These are phyloP conservation scores for Lipomyces kockii DNA, from an alignment of 805 yeast genomes.

Conservation along the genomic window DNA sequence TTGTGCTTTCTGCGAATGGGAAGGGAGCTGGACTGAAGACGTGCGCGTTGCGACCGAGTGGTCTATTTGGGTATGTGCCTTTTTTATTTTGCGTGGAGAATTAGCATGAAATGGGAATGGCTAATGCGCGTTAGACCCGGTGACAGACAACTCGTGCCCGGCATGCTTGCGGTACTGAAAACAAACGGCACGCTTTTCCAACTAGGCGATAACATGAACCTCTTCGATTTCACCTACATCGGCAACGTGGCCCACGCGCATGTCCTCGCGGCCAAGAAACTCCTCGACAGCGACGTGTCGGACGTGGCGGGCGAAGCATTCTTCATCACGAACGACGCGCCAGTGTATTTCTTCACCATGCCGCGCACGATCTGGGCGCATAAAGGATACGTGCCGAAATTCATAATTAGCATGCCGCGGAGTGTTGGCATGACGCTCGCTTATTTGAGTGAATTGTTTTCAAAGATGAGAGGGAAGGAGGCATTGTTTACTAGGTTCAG, in stretches of 20 bases:
- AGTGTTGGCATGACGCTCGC: constrained; percentile 83
- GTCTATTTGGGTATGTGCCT: constrained; percentile 74
- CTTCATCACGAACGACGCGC: constrained; percentile 91
- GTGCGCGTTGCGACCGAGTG: constrained; percentile 93
- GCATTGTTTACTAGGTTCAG: constrained; percentile 96
- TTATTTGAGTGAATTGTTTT: constrained; percentile 73
- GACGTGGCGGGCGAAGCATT: constrained; percentile 82
- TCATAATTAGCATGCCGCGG: constrained; percentile 68
- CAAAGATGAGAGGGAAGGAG: constrained; percentile 75
- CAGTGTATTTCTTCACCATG: constrained; percentile 94
- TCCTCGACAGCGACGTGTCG: constrained; percentile 50
- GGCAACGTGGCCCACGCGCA: constrained; percentile 98
- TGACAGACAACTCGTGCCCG: constrained; percentile 95
- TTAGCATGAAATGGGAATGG: neutral
- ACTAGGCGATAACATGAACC: constrained; percentile 89
- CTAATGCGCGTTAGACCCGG: constrained; percentile 60
- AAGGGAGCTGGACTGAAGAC: constrained; percentile 60
- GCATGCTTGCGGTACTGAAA: constrained; percentile 78
- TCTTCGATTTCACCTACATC: constrained; percentile 97
- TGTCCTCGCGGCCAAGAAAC: constrained; percentile 82
- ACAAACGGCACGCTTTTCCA: constrained; percentile 90
- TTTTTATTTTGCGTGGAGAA: neutral
- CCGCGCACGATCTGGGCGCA: constrained; percentile 98
- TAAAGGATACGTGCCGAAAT: constrained; percentile 80
- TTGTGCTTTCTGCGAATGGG: constrained; percentile 75